phyloP scores from a whole-genome alignment of 2,329 filamentous ascomycete genomes.

The Bimuria novae-zelandiae region DNA sequence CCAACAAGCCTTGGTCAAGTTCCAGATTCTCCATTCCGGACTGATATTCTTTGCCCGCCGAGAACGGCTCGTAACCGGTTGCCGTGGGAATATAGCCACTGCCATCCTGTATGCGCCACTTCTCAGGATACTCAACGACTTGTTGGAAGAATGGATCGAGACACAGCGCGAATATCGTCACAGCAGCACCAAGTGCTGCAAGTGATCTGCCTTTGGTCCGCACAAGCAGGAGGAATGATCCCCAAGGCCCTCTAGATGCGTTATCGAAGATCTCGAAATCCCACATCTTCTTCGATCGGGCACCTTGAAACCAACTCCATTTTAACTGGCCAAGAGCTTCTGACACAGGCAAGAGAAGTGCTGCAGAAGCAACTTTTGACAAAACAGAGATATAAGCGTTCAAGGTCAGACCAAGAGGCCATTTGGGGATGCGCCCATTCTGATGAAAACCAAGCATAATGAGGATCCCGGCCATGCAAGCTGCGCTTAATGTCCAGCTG shows the following conservation, averaged over 20 bases:
- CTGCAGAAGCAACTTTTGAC: slow-evolving; percentile 31
- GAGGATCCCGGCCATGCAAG: slow-evolving; percentile 43
- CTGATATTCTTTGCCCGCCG: too few relatives aligned
- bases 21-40: neutral
- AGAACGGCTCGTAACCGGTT: neutral
- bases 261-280: slow-evolving; percentile 43
- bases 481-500: slow-evolving; percentile 34
- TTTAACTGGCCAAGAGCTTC: slow-evolving; percentile 40
- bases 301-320: slow-evolving; percentile 35
- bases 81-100: neutral
- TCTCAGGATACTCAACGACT: slow-evolving; percentile 22
- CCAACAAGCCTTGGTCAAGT: neutral
- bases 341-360: slow-evolving; percentile 30
- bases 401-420: neutral
- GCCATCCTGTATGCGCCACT: slow-evolving; percentile 8
- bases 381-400: slow-evolving; percentile 8
- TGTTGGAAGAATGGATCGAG: slow-evolving; percentile 41
- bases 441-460: slow-evolving; percentile 35
- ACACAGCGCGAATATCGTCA: slow-evolving; percentile 27
- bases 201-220: slow-evolving; percentile 27
- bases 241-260: slow-evolving; percentile 26
- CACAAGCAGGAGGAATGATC: slow-evolving; percentile 22
- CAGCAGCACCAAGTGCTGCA: slow-evolving; percentile 22
- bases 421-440: slow-evolving; percentile 25
- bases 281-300: slow-evolving; percentile 20